A percentile compares a stretch with the other conserved stretches of the same genome.
Evolutionary conservation across 2,329 filamentous ascomycete genomes (phyloP).

Genomic region (Amesomyces nigricolor): DNA sequence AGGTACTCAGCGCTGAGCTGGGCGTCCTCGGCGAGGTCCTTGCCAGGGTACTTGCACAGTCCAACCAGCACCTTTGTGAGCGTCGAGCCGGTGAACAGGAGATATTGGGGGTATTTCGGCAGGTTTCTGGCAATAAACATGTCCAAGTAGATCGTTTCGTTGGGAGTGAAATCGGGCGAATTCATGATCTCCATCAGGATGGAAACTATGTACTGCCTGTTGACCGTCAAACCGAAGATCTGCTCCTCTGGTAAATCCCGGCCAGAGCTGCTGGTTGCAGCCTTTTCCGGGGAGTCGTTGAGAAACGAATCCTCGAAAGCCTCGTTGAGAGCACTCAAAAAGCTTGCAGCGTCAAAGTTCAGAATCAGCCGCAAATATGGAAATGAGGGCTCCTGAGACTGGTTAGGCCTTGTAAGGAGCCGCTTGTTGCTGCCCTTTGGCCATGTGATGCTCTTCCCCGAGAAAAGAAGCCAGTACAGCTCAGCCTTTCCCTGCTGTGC

Average conservation of each 20-base stretch:
- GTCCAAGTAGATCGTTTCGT: conserved; percentile 89
- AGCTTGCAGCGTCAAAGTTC: conserved; percentile 83
- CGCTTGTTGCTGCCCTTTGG: conserved; percentile 57
- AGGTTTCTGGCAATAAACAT: conserved; percentile 98
- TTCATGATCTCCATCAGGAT: conserved; percentile 91
- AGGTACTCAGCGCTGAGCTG: conserved; percentile 97
- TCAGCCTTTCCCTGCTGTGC: conserved; percentile 76
- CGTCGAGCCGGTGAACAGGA: conserved; percentile 81
- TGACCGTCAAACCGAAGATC: conserved; percentile 66
- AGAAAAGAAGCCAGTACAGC: conserved; percentile 91
- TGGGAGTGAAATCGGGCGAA: conserved; percentile 63
- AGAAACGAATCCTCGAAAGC: conserved; percentile 93
- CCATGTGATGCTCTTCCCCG: conserved; percentile 71
- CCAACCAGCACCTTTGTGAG: conserved; percentile 75
- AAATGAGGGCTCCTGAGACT: conserved; percentile 66
- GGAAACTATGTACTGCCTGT: conserved; percentile 86
- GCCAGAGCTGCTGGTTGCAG: conserved; percentile 46
- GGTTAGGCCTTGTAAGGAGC: conserved; percentile 55
- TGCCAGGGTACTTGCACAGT: conserved; percentile 76
- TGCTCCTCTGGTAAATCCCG: conserved; percentile 58
- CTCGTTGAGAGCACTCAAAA: conserved; percentile 92
- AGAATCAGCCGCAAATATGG: conserved; percentile 80
- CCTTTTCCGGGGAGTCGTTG: conserved; percentile 68
- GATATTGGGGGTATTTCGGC: conserved; percentile 93
- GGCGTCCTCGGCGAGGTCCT: conserved; percentile 82